Conservation (phyloP, 495 filamentous ascomycete genomes). For the Aspergillus kassunensis region DNA sequence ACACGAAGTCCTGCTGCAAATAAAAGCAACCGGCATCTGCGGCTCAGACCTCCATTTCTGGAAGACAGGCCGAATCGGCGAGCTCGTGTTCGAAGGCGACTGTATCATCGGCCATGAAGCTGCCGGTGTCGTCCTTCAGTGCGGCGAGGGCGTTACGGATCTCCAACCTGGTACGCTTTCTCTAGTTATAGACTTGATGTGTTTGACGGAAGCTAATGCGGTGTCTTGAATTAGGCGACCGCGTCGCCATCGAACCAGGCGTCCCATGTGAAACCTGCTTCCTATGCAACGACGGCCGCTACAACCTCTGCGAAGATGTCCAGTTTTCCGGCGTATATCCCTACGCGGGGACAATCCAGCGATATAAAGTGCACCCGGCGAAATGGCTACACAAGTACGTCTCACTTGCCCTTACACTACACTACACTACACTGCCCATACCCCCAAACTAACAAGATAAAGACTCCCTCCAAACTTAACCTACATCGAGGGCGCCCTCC, state of each 20-base stretch:
- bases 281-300: slow-evolving; percentile 60
- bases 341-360: slow-evolving; percentile 52
- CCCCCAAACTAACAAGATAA: not conserved
- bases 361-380: slow-evolving; percentile 63
- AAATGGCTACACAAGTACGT: slow-evolving; percentile 47
- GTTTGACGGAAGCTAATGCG: too few relatives aligned
- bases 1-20: slow-evolving; percentile 48
- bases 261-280: slow-evolving; percentile 64
- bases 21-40: slow-evolving; percentile 51
- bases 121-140: slow-evolving; percentile 60
- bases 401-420: not conserved
- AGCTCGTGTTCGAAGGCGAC: slow-evolving; percentile 62
- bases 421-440: too few relatives aligned
- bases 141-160: slow-evolving; percentile 47
- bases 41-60: slow-evolving; percentile 74
- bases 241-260: slow-evolving; percentile 72
- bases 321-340: slow-evolving; percentile 63
- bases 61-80: slow-evolving; percentile 72
- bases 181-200: not conserved
- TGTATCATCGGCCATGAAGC: slow-evolving; percentile 78
- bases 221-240: slow-evolving; percentile 49
- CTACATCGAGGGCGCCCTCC: slow-evolving; percentile 63
- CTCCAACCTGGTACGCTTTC: slow-evolving; percentile 28
- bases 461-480: slow-evolving; percentile 56
- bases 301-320: slow-evolving; percentile 75